Base-by-base conservation (phyloP, 2,329 filamentous ascomycete genomes). In the Aspergillus sclerotialis region DNA sequence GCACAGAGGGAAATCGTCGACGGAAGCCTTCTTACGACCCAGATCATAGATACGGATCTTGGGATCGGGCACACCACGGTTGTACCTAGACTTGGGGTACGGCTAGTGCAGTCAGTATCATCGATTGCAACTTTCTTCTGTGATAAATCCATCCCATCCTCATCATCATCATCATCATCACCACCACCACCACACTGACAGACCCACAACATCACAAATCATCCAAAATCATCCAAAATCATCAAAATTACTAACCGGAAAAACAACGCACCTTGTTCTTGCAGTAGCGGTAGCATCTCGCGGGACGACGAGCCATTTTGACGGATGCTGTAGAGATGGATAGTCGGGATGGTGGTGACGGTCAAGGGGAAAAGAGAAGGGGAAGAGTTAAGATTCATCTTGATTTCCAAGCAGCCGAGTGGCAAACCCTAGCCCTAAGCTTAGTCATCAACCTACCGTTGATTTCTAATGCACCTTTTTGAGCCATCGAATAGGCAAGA, bases 211-310 rank as follows among this genome's bases (percentile, higher is more conserved):
- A 30, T 16, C 8, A 37, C 44, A 43, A 48, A 32, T 37, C 36
- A 51, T 50, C 53, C 44, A 57, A 50, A 43, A 51, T 40, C 36
- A 37, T 36, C 43, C 43, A 36, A 45, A 45, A 26, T 35, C 37
- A 38, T 45, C 40, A 32, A 38, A 33, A 32, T n/a, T n/a, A n/a
- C n/a, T n/a, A n/a, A n/a, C 39, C 48, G 45, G 38, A 10, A 23
- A 23, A 21, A 42, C 34, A 36, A 71, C 83, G 73, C 68, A 94
- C 88, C 88, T 95, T 95, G 84, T 96, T 98, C 87, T 98, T 98
- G 89, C 92, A 98, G 85, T 98, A 98, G 68, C 92, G 84, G 82
- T 94, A 98, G 78, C 92, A 98, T 78, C 92, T 85, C 67, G 92
- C 92, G 67, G 92, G 92, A 84, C 92, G 88, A 74, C 92, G 88